A percentile compares a stretch with the other conserved stretches of the same genome.
Evolutionary conservation across 352 stramenopile genomes (phyloP).

Genomic region (Aphanomyces astaci): DNA sequence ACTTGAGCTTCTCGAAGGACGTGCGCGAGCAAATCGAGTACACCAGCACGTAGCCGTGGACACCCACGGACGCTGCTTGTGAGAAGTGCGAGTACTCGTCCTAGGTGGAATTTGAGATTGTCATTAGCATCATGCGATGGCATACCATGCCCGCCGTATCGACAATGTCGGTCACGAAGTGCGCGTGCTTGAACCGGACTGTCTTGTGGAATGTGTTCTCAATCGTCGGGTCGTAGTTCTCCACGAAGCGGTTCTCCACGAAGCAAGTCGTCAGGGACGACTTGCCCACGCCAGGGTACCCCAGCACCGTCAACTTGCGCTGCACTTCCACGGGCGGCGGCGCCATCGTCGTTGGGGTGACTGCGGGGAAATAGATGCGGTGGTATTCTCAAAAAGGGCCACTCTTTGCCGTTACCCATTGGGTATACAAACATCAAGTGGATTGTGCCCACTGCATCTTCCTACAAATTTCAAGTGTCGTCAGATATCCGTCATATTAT

Average conservation of each 20-base stretch:
- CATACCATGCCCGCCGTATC: slow-evolving; percentile 93
- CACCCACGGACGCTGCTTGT: slow-evolving; percentile 90
- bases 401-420: background rate
- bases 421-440: slow-evolving; percentile 3
- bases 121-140: background rate
- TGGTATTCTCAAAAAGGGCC: background rate
- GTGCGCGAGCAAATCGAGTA: slow-evolving; percentile 91
- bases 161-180: slow-evolving; percentile 96
- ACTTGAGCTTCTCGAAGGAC: slow-evolving; percentile 92
- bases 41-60: slow-evolving; percentile 93
- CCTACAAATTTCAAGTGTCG: background rate
- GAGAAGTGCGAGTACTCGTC: slow-evolving; percentile 95
- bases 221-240: slow-evolving; percentile 95
- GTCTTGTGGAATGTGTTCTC: slow-evolving; percentile 96
- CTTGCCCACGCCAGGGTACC: slow-evolving; percentile 93
- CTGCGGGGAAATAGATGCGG: background rate
- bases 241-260: slow-evolving; percentile 87
- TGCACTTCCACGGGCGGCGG: slow-evolving; percentile 85
- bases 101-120: no score
- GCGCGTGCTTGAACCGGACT: slow-evolving; percentile 92
- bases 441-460: background rate
- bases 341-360: slow-evolving; percentile 39
- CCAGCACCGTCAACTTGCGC: slow-evolving; percentile 93
- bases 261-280: slow-evolving; percentile 92
- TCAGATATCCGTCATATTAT: background rate